Base-by-base conservation (phyloP, 2,329 filamentous ascomycete genomes). In the Neonectria coccinea region DNA sequence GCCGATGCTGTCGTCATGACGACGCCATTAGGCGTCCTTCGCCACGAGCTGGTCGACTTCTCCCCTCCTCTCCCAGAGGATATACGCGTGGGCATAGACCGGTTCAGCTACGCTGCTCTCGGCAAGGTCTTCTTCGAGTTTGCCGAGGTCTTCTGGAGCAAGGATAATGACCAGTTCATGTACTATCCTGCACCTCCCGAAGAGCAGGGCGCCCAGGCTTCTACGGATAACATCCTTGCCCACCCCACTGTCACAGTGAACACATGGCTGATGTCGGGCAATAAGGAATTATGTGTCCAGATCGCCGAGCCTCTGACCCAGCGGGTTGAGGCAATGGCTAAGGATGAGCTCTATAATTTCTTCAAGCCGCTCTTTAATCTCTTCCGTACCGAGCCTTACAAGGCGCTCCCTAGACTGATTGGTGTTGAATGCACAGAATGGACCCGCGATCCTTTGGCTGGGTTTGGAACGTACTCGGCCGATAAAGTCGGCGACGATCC, bases 61-160 rank as follows among this genome's bases (percentile, higher is more conserved):
- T 50, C 48, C 2, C 61, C 61, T 42, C 14, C 48, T 9, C 42
- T 64, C 4, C 61, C 61, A 1, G 48, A 54, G 16, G 61, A 64
- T 14, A 48, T 64, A 16, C 31, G 50, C 12, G 5, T 27, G 11
- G 61, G 61, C 11, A 58, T 59, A 5, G 25, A 44, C 18, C 44
- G 50, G 7, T 59, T 64, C 22, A 64, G 61, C 27, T 64, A 64
- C 20, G 61, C 31, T 29, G 56, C 61, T 25, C 55, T 64, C 1
- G 61, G 61, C 12, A 64, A 64, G 22, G 61, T 64, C 50, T 64
- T 64, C 27, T 64, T 64, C 5, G 61, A 64, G 50, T 59, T 64
- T 59, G 31, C 61, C 16, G 61, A 64, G 4, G 61, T 64, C 29
- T 64, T 64, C 41, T 64, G 61, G 61, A 59, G 55, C 50, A 64